Conservation (phyloP, 1,284 basidiomycete genomes). For the Volvariella volvacea region DNA sequence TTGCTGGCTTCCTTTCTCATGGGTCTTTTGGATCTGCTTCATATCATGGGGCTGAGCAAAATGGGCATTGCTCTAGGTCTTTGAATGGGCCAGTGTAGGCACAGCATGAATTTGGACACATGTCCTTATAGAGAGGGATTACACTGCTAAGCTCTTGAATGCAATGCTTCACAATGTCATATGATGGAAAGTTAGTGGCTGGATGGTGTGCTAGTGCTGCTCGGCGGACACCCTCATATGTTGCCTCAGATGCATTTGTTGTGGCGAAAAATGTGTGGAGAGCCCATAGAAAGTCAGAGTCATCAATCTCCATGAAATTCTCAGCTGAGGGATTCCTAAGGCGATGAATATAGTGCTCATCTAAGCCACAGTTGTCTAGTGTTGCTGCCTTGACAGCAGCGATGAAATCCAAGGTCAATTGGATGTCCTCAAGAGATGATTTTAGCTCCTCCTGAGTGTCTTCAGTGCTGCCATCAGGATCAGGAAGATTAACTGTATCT, state of each 20-base stretch:
- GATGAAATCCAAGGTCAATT: not conserved
- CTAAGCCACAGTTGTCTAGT: not conserved
- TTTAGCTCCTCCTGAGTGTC: too few relatives aligned
- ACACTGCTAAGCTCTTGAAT: slow-evolving; percentile 2
- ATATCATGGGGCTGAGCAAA: slow-evolving; percentile 13
- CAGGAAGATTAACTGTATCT: too few relatives aligned
- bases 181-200: not conserved
- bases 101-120: slow-evolving; percentile 9
- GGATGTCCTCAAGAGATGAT: not conserved
- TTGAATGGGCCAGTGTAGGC: slow-evolving; percentile 9
- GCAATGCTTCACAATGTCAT: not conserved
- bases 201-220: not conserved
- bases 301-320: not conserved
- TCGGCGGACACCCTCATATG: not conserved
- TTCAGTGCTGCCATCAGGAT: too few relatives aligned
- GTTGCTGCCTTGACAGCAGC: not conserved
- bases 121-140: slow-evolving; percentile 2
- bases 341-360: not conserved
- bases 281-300: not conserved
- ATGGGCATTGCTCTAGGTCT: slow-evolving; percentile 5
- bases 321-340: not conserved
- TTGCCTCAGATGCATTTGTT: not conserved
- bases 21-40: slow-evolving; percentile 1
- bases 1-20: not conserved
- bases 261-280: not conserved